phyloP scores from a whole-genome alignment of 176 grass and related monocot species.

The sorghum (Sorghum bicolor) region Sorghum_bicolor_NCBIv3 NC_012872.2:57327501-57328000 shows the following conservation, averaged over 20 bases:
- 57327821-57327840: not conserved
- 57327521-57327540: not conserved
- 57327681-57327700: not conserved
- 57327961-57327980: not conserved
- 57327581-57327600: not conserved
- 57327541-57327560: not conserved
- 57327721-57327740: not conserved
- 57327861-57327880: not conserved
- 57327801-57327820: not conserved
- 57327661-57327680: not conserved
- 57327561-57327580: not conserved
- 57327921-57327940: not conserved
- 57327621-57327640: not conserved
- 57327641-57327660: not conserved
- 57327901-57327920: not conserved
- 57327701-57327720: not conserved
- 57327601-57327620: not conserved
- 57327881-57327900: not conserved
- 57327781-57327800: not conserved
- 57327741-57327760: not conserved
- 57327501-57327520: not conserved
- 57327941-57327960: not conserved
- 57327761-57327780: not conserved
- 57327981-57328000: not conserved
- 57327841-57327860: not conserved